These are phyloP conservation scores for Mycena maculata DNA, from an alignment of 768 basidiomycete species.

Conservation along the genomic window DNA sequence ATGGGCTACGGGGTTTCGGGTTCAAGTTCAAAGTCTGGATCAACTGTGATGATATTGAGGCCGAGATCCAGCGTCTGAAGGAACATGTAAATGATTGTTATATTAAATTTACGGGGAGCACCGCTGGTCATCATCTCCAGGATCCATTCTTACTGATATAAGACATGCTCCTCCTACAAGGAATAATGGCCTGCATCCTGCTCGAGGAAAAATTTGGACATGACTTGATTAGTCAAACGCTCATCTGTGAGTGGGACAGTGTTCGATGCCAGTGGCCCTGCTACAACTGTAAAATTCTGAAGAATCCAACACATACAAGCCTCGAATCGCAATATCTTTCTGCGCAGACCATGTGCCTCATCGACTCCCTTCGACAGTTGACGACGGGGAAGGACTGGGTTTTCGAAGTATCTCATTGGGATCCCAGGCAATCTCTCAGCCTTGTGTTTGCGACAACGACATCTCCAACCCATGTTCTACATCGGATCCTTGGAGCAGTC, in stretches of 20 bases:
- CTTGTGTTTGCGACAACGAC: not conserved
- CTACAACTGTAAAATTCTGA: not conserved
- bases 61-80: slow-evolving; percentile 11
- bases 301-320: not conserved
- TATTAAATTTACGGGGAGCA: no score
- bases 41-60: slow-evolving; percentile 28
- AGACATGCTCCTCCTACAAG: not conserved
- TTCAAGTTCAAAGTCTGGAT: slow-evolving; percentile 18
- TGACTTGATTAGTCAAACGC: not conserved
- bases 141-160: no score
- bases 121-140: no score
- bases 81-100: slow-evolving; percentile 13
- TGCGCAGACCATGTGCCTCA: not conserved
- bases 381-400: not conserved
- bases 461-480: not conserved
- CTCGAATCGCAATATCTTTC: not conserved
- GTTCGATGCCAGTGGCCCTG: not conserved
- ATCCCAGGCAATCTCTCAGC: not conserved
- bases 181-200: not conserved
- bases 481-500: not conserved
- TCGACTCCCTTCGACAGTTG: not conserved
- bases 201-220: not conserved
- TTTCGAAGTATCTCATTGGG: not conserved
- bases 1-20: slow-evolving; percentile 1
- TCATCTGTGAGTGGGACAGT: slow-evolving; percentile 16